phyloP scores from a whole-genome alignment of 805 yeast species.

The Metahyphopichia silvanorum region DNA sequence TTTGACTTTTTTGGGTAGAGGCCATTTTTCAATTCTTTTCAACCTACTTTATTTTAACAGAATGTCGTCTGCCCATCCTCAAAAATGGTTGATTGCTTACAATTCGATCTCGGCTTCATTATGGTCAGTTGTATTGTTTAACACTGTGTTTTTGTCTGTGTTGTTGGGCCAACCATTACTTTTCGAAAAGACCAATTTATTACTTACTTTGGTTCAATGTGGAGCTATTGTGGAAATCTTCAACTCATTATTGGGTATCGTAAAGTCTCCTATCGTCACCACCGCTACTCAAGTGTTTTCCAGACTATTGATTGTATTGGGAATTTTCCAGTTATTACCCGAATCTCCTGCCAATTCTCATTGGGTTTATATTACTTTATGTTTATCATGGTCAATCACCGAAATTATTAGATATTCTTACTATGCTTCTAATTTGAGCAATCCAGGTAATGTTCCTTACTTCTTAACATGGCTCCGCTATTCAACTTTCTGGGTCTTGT shows the following conservation, averaged over 20 bases:
- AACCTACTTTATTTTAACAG: no score
- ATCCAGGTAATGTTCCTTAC: constrained; percentile 51
- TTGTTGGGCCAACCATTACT: constrained; percentile 62
- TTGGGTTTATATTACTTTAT: constrained; percentile 64
- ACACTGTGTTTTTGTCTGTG: constrained; percentile 30
- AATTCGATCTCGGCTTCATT: constrained; percentile 40
- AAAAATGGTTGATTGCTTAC: constrained; percentile 39
- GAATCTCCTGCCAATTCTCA: constrained; percentile 57
- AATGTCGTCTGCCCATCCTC: no score
- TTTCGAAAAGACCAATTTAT: constrained; percentile 54
- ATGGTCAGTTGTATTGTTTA: constrained; percentile 40
- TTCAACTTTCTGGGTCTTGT: constrained; percentile 74
- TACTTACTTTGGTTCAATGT: constrained; percentile 69
- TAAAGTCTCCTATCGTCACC: constrained; percentile 80
- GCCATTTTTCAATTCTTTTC: no score
- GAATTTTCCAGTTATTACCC: constrained; percentile 76
- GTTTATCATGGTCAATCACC: constrained; percentile 89
- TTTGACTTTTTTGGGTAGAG: no score
- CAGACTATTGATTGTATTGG: constrained; percentile 76
- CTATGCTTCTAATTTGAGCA: constrained; percentile 66
- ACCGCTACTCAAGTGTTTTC: constrained; percentile 87
- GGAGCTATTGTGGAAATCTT: constrained; percentile 77
- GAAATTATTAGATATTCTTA: constrained; percentile 87
- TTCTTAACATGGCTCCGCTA: constrained; percentile 72
- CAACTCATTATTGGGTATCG: constrained; percentile 76